Conservation (phyloP, 202 grass and related monocot species). For the Zoysia matrella region DNA sequence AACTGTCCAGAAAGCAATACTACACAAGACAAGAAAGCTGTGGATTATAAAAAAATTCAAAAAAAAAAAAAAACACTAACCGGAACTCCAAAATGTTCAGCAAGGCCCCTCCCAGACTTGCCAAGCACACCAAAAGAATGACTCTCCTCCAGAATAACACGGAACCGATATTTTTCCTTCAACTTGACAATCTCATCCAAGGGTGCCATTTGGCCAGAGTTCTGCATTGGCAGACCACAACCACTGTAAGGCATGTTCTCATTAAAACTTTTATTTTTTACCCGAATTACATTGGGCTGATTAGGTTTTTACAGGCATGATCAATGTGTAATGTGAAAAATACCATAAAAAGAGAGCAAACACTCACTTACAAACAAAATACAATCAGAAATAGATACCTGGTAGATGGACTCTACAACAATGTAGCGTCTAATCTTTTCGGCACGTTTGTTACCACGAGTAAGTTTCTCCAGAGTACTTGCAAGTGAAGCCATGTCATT, state of each 20-base stretch:
- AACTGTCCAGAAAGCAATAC: slow-evolving; percentile 26
- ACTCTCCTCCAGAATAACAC: slow-evolving; percentile 87
- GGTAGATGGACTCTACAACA: slow-evolving; percentile 93
- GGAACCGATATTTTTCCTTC: slow-evolving; percentile 93
- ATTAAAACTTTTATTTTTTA: slow-evolving; percentile 18
- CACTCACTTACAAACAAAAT: slow-evolving; percentile 24
- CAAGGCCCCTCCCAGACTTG: slow-evolving; percentile 86
- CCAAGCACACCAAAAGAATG: slow-evolving; percentile 99
- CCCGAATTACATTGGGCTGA: slow-evolving; percentile 16
- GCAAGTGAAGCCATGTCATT: slow-evolving; percentile 96
- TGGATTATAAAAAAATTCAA: neutral
- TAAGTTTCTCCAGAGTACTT: slow-evolving; percentile 81
- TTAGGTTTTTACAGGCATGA: slow-evolving; percentile 19
- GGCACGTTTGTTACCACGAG: slow-evolving; percentile 72
- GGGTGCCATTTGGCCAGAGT: slow-evolving; percentile 89
- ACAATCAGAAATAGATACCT: slow-evolving; percentile 57
- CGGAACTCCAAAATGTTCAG: slow-evolving; percentile 83
- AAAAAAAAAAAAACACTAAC: slow-evolving; percentile 46
- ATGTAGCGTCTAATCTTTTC: slow-evolving; percentile 94
- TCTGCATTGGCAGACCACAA: slow-evolving; percentile 54
- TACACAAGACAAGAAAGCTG: slow-evolving; percentile 18
- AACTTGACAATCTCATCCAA: slow-evolving; percentile 90
- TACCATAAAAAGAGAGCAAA: slow-evolving; percentile 25
- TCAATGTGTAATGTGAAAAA: slow-evolving; percentile 15
- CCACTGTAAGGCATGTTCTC: slow-evolving; percentile 21